A percentile compares a stretch with the other conserved stretches of the same genome.
Evolutionary conservation across 495 filamentous ascomycete species (phyloP).

Genomic region (Halenospora varia): DNA sequence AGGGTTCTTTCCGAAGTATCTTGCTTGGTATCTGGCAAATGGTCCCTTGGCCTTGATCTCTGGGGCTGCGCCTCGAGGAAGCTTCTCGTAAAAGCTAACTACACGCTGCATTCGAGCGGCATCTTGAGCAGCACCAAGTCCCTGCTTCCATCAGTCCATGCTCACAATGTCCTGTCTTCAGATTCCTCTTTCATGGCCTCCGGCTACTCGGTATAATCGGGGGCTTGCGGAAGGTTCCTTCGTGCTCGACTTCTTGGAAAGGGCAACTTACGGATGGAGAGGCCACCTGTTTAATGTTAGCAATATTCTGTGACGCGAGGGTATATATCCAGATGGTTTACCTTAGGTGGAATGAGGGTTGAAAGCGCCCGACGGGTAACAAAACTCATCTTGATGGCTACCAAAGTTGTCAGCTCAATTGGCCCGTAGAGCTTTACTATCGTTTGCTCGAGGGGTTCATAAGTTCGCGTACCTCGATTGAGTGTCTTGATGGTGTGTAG

Average conservation of each 20-base stretch:
- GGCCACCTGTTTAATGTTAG: constrained; percentile 58
- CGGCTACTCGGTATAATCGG: constrained; percentile 1
- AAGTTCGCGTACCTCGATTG: constrained; percentile 22
- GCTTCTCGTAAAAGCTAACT: constrained; percentile 96
- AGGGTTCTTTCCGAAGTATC: constrained; percentile 92
- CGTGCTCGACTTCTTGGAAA: neutral
- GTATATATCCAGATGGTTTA: constrained; percentile 36
- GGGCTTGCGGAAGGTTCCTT: neutral
- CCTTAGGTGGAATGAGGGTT: constrained; percentile 98
- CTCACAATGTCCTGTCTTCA: too few species aligned
- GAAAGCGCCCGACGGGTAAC: constrained; percentile 85
- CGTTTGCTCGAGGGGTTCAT: neutral
- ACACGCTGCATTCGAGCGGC: constrained; percentile 93
- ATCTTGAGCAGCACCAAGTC: constrained; percentile 88
- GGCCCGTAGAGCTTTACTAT: neutral
- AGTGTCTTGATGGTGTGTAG: constrained; percentile 19
- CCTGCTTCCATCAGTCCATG: constrained; percentile 49
- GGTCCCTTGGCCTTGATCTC: constrained; percentile 73
- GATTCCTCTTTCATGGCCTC: neutral
- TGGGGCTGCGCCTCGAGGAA: constrained; percentile 85
- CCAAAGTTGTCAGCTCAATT: constrained; percentile 19
- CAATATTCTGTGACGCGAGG: neutral
- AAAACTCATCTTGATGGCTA: constrained; percentile 78
- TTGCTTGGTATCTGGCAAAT: constrained; percentile 81
- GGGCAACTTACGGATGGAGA: constrained; percentile 79